Evolutionary conservation across 1,284 basidiomycete genomes (phyloP).

Genomic region (Peniophora sp.): DNA sequence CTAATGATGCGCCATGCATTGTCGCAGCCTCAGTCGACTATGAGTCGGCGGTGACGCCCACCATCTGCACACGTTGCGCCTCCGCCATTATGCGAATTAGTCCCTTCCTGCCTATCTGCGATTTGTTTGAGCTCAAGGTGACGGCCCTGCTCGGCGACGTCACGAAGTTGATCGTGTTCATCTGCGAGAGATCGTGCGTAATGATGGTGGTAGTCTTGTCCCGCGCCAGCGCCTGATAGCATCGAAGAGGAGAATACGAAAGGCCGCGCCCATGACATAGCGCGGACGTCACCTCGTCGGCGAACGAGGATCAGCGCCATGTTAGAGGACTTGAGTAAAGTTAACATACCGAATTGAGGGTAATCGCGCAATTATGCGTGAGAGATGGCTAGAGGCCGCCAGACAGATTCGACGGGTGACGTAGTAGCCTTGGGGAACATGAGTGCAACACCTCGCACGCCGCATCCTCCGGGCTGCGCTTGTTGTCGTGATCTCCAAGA

Average conservation of each 20-base stretch:
- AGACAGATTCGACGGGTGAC: conserved; percentile 73
- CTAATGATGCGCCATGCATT: conserved; percentile 26
- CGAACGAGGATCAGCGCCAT: conserved; percentile 5
- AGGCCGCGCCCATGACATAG: conserved; percentile 87
- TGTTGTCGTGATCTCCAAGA: conserved; percentile 42
- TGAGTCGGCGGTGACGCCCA: conserved; percentile 7
- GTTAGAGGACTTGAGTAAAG: neutral
- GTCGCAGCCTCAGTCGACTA: conserved; percentile 26
- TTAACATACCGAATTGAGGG: conserved; percentile 80
- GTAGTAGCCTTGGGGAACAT: conserved; percentile 87
- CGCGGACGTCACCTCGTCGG: conserved; percentile 95
- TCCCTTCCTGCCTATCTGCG: conserved; percentile 34
- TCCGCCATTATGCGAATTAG: conserved; percentile 47
- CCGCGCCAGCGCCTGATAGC: conserved; percentile 78
- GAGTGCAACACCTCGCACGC: conserved; percentile 69
- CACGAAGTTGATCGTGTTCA: conserved; percentile 75
- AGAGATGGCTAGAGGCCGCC: conserved; percentile 93
- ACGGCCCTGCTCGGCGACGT: conserved; percentile 86
- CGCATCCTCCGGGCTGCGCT: conserved; percentile 36
- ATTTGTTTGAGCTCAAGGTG: conserved; percentile 62
- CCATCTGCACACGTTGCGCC: conserved; percentile 29
- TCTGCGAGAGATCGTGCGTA: conserved; percentile 90
- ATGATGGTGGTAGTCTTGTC: conserved; percentile 93
- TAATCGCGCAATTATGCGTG: conserved; percentile 83
- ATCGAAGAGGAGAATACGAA: conserved; percentile 82